Evolutionary conservation across 2,329 filamentous ascomycete genomes (phyloP).

Genomic region (Alternaria ethzedia): DNA sequence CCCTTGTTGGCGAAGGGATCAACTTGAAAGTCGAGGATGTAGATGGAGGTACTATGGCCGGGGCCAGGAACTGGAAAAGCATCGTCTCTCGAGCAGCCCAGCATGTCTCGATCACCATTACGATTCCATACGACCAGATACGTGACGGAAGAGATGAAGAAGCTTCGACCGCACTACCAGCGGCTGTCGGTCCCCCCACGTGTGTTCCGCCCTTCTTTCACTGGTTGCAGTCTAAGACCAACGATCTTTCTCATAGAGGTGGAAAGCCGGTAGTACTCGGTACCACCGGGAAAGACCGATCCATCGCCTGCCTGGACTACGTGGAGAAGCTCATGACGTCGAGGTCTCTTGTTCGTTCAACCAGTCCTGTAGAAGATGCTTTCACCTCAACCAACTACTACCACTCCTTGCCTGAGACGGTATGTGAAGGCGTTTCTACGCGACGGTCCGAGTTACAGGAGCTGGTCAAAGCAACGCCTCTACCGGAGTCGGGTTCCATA

Average conservation of each 20-base stretch:
- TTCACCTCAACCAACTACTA: slow-evolving; percentile 39
- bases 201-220: slow-evolving; percentile 35
- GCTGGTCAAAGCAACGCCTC: not conserved
- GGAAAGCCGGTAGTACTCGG: not conserved
- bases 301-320: slow-evolving; percentile 25
- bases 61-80: slow-evolving; percentile 26
- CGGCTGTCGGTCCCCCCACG: not conserved
- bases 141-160: not conserved
- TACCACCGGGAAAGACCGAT: slow-evolving; percentile 1
- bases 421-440: slow-evolving; percentile 5
- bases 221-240: slow-evolving; percentile 24
- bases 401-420: slow-evolving; percentile 24
- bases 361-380: slow-evolving; percentile 21
- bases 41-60: slow-evolving; percentile 12
- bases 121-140: slow-evolving; percentile 4
- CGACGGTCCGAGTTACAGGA: slow-evolving; percentile 1
- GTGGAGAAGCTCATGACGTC: slow-evolving; percentile 34
- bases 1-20: not conserved
- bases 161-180: not conserved
- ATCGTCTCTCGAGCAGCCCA: slow-evolving; percentile 22
- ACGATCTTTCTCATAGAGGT: not conserved
- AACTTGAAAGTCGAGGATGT: slow-evolving; percentile 11
- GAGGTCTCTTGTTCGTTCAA: slow-evolving; percentile 12
- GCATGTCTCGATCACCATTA: slow-evolving; percentile 31
- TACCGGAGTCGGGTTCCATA: not conserved